Evolutionary conservation across 306 rosid genomes (phyloP).

Genomic region (Urtica urens): DNA sequence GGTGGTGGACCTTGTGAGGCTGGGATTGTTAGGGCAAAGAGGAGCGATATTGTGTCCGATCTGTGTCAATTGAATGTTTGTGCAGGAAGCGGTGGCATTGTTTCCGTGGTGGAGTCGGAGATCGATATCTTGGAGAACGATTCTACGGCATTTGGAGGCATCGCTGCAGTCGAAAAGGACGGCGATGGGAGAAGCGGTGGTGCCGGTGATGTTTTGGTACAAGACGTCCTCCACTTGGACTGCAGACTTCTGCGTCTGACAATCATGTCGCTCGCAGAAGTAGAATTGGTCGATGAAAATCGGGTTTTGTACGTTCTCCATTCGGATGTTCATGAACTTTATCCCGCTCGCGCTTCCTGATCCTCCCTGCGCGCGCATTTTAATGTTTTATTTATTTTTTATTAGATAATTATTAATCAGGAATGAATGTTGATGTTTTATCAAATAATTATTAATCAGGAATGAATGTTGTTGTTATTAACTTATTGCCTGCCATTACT

Average conservation of each 20-base stretch:
- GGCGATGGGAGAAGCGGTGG: slow-evolving; percentile 54
- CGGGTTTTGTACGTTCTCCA: slow-evolving; percentile 54
- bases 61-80: slow-evolving; percentile 26
- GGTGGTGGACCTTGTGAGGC: not conserved
- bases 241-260: slow-evolving; percentile 35
- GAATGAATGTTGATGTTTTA: not conserved
- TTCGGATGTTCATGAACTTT: slow-evolving; percentile 41
- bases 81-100: slow-evolving; percentile 28
- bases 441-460: too few species aligned
- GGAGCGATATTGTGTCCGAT: slow-evolving; percentile 41
- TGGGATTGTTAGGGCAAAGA: slow-evolving; percentile 19
- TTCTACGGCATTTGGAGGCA: slow-evolving; percentile 36
- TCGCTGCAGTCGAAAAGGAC: slow-evolving; percentile 62
- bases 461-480: too few species aligned
- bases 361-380: slow-evolving; percentile 48
- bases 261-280: slow-evolving; percentile 43
- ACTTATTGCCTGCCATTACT: too few species aligned
- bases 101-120: slow-evolving; percentile 14
- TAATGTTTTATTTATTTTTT: too few species aligned
- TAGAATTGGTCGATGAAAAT: slow-evolving; percentile 62
- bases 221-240: slow-evolving; percentile 52
- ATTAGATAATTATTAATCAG: too few species aligned
- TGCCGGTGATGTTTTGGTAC: slow-evolving; percentile 57
- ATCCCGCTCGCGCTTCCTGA: slow-evolving; percentile 60
- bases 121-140: slow-evolving; percentile 36